A percentile compares a stretch with the other conserved stretches of the same genome.
These are phyloP conservation scores for Pseudocercospora eumusae DNA, from an alignment of 2,329 filamentous ascomycete species.

Conservation along the genomic window DNA sequence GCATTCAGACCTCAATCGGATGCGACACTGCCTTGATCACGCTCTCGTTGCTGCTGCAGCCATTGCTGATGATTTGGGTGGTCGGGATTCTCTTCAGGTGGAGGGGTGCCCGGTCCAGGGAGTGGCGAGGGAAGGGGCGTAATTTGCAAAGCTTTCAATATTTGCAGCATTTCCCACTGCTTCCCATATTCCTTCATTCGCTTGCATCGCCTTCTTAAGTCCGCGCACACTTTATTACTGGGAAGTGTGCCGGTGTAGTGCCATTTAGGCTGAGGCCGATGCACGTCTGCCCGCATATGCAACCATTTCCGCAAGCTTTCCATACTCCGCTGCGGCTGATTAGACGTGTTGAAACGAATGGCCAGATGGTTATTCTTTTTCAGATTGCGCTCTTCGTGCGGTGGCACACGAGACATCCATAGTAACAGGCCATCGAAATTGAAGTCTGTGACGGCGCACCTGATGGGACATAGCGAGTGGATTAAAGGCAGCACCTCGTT, in stretches of 20 bases:
- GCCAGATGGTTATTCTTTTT: constrained; percentile 34
- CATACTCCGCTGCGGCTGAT: constrained; percentile 18
- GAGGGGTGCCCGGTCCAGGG: constrained; percentile 4
- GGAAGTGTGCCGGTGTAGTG: constrained; percentile 32
- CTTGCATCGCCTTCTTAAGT: constrained; percentile 34
- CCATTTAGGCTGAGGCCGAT: constrained; percentile 38
- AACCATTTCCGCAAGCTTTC: constrained; percentile 36
- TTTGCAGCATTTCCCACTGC: constrained; percentile 33
- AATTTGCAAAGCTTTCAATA: constrained; percentile 33
- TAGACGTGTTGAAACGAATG: constrained; percentile 33
- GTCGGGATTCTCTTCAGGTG: constrained; percentile 4
- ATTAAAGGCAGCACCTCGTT: constrained; percentile 38
- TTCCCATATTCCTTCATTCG: constrained; percentile 35
- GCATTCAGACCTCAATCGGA: background rate
- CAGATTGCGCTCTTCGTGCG: constrained; percentile 33
- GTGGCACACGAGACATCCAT: constrained; percentile 36
- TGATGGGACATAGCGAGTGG: constrained; percentile 35
- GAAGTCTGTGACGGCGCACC: constrained; percentile 37
- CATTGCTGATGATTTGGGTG: constrained; percentile 1
- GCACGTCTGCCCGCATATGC: constrained; percentile 34
- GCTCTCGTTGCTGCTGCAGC: background rate
- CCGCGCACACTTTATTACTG: constrained; percentile 34
- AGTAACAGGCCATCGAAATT: constrained; percentile 36
- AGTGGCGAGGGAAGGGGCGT: constrained; percentile 7
- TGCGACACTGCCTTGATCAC: constrained; percentile 2